Base-by-base conservation (phyloP, 257 asterid genomes). In the Nicotiana undulata region DNA sequence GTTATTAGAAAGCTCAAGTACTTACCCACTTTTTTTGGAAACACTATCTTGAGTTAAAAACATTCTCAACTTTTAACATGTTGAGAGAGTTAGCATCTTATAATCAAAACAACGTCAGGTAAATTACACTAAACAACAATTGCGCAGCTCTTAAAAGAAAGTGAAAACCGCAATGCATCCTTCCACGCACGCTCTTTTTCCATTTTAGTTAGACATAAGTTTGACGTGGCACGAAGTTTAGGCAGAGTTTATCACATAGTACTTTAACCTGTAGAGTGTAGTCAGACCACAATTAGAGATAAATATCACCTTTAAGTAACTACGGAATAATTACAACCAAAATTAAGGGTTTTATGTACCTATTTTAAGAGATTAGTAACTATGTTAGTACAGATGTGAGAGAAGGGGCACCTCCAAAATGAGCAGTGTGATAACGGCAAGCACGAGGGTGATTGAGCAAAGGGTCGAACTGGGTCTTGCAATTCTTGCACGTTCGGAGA, bases 401-500 rank as follows among this genome's bases (percentile, higher is more conserved):
- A 55, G 56, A 37, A n/a, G 2, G 76, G 76, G 61, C 89, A 95
- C 99, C 99, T 22, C 99, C 98, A 67, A 91, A 95, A 90, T 95
- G 99, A 59, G 99, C 93, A 65, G 97, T 79, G 84, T 95, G 99
- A 85, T 84, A 87, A 72, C 94, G 86, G 88, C 99, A 95, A 85
- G 99, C 92, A 24, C 89, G 91, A 55, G 95, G 95, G 84, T 95
- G 89, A 84, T 95, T 95, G 79, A 90, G 94, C 82, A 82, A 58
- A 81, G 98, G 97, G 56, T 95, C 96, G 88, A 90, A 95, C 87
- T 92, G 97, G 61, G 85, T 76, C 88, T 93, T 95, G 91, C 99
- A 95, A 81, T 89, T 86, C 89, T 86, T 91, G 92, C 99, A 95
- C 46, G 98, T 93, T 88, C 97, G 84, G 63, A 80, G 80, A n/a